Evolutionary conservation across 1,284 basidiomycete genomes (phyloP).

Genomic region (Apiotrichum siamense): DNA sequence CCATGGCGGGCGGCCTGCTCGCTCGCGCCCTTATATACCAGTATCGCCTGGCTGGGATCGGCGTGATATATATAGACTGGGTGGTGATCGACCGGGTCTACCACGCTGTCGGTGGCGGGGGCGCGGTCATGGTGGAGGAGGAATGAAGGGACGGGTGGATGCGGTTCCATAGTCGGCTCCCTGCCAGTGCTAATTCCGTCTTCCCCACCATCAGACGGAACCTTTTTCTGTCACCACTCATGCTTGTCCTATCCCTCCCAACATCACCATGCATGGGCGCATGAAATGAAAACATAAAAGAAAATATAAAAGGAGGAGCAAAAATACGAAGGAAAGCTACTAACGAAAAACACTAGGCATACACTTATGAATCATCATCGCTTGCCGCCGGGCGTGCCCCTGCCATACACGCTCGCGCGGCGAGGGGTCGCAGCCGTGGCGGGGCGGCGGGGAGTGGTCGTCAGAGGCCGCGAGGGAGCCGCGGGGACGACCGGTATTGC

Average conservation of each 20-base stretch:
- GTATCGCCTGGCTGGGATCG: too few species aligned
- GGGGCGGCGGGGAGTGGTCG: conserved; percentile 4
- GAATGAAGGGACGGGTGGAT: too few species aligned
- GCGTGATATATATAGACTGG: too few species aligned
- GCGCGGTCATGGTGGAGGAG: too few species aligned
- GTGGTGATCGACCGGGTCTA: too few species aligned
- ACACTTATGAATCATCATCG: background rate
- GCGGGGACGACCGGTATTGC: conserved; percentile 12
- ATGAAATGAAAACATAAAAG: background rate
- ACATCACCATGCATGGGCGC: background rate
- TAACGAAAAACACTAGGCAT: background rate
- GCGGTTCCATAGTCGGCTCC: too few species aligned
- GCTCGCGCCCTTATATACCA: background rate
- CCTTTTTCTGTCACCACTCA: too few species aligned
- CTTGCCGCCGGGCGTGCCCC: conserved; percentile 5
- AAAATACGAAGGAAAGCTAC: conserved; percentile 6
- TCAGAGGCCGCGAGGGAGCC: background rate
- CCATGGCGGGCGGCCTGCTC: background rate
- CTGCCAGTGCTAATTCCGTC: too few species aligned
- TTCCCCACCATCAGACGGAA: too few species aligned
- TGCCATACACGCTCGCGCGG: conserved; percentile 9
- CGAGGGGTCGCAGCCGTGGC: conserved; percentile 2
- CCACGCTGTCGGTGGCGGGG: too few species aligned
- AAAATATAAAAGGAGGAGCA: conserved; percentile 1
- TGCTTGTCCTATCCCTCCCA: too few species aligned